Evolutionary conservation across 2,329 filamentous ascomycete species (phyloP), one percentile per base, ranked within the genome.

Genomic region (Aspergillus pseudoviridinutans): DNA sequence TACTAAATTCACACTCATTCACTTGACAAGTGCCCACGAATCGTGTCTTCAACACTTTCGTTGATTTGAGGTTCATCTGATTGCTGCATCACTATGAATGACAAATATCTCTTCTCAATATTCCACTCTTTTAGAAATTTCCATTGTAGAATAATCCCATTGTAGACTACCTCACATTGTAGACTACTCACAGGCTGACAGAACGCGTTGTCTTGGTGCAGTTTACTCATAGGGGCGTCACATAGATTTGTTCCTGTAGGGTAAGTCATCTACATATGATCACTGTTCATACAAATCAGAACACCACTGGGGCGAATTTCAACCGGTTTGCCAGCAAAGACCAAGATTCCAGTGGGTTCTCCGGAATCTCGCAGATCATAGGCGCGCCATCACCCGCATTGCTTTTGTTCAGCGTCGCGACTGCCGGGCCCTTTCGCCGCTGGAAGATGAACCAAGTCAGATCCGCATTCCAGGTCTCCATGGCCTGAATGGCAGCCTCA

Each of bases 401-500:
- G 82, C 82, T 4, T 61, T 64, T 46, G 75, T 51, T 24, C 14
- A 53, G 49, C 17, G 56, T 29, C 7, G 51, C 58, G 8, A 57
- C 46, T 44, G 61, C 49, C 46, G 51, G 53, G 1, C 20, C 52
- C 17, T 50, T 58, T 20, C 70, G 62, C 25, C 63, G 62, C 53
- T 63, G 61, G 51, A 77, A 77, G 5, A 76, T 62, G 54, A 76
- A 73, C 75, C 75, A 78, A 0, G 75, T 71, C 29, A 77, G 53
- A 62, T 77, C 75, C 9, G 66, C 60, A 58, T 77, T 77, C 74
- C 74, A 77, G 9, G 65, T 67, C 59, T 75, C 69, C 75, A 78
- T 77, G 1, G 75, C 71, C 9, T 61, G 63, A 49, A 77, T 71
- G 1, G 69, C 71, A 10, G 59, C 53, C 9, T 74, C 64, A 12